Evolutionary conservation across 2,329 filamentous ascomycete genomes (phyloP).

Genomic region (Pseudogymnoascus verrucosus): DNA sequence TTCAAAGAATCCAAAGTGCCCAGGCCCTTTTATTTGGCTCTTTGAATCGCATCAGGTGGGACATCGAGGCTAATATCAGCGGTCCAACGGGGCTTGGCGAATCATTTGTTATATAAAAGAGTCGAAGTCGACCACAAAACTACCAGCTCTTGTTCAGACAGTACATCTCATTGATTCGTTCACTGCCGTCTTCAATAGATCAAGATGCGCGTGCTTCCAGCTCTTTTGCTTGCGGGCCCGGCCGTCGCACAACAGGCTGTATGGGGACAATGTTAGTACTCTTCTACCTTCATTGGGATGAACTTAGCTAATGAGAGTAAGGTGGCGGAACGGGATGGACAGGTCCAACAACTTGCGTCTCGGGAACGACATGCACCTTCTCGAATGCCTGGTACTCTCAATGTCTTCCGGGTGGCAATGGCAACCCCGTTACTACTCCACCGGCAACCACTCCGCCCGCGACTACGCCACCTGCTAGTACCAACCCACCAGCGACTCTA

Average conservation of each 20-base stretch:
- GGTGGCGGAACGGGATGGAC: constrained; percentile 14
- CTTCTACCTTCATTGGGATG: background rate
- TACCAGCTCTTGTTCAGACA: background rate
- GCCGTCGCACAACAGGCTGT: background rate
- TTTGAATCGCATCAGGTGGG: background rate
- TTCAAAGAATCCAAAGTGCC: background rate
- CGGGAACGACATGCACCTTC: constrained; percentile 15
- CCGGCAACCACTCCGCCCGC: background rate
- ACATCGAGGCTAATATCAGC: constrained; percentile 1
- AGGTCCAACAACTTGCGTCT: constrained; percentile 18
- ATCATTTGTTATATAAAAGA: background rate
- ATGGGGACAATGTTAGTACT: background rate
- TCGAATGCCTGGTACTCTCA: constrained; percentile 22
- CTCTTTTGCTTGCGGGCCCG: constrained; percentile 1
- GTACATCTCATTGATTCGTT: background rate
- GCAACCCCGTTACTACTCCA: background rate
- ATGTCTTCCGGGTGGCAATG: constrained; percentile 16
- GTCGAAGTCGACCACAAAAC: background rate
- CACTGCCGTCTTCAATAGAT: background rate
- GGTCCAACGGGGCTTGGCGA: background rate
- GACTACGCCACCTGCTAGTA: background rate
- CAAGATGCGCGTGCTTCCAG: background rate
- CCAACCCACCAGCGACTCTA: background rate
- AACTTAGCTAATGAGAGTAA: background rate
- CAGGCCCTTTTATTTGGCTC: background rate